Evolutionary conservation across 805 yeast species (phyloP).

Genomic region (Starmerella sp.): DNA sequence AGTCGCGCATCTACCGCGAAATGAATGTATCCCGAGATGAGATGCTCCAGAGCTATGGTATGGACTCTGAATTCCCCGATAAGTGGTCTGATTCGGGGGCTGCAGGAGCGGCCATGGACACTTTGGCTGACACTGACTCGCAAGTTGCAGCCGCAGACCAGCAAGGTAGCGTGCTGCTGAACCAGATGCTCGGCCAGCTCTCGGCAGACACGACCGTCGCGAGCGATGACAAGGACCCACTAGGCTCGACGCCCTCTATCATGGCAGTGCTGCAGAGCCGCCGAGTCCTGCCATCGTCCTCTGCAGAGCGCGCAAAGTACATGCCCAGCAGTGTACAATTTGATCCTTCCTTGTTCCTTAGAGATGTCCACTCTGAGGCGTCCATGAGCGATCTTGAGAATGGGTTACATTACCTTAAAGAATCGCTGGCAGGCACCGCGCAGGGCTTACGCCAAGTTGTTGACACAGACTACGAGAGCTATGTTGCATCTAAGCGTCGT

Average conservation of each 20-base stretch:
- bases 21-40: constrained; percentile 8
- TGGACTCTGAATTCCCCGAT: constrained; percentile 18
- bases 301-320: constrained; percentile 36
- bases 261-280: constrained; percentile 29
- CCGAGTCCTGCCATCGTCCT: not conserved
- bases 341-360: constrained; percentile 45
- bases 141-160: constrained; percentile 2
- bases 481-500: constrained; percentile 53
- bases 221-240: constrained; percentile 41
- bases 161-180: constrained; percentile 23
- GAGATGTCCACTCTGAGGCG: constrained; percentile 45
- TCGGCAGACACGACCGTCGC: constrained; percentile 13
- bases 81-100: constrained; percentile 16
- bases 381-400: constrained; percentile 39
- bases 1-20: too few species aligned
- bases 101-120: constrained; percentile 11
- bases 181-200: constrained; percentile 22
- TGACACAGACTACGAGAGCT: constrained; percentile 49
- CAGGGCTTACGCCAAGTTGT: constrained; percentile 39
- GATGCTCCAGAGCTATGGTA: constrained; percentile 19
- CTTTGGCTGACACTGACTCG: constrained; percentile 7
- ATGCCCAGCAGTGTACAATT: constrained; percentile 44
- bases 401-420: constrained; percentile 41
- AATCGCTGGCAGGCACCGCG: constrained; percentile 40
- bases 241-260: constrained; percentile 42